Evolutionary conservation across 495 filamentous ascomycete genomes (phyloP).

Genomic region (Neurospora intermedia): DNA sequence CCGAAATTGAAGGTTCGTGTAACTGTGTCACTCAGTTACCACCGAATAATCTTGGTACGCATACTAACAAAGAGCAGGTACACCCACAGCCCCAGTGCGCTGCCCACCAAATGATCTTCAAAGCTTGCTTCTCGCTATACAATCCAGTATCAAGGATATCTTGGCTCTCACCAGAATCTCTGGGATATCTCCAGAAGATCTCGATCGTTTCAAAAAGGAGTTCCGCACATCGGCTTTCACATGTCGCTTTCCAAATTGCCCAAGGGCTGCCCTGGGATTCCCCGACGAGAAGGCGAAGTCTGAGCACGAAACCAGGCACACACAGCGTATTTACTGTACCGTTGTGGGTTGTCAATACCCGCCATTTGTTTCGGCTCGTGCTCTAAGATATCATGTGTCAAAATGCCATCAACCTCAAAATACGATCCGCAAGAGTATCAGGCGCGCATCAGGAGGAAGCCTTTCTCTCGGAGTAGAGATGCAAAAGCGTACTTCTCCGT

Average conservation of each 20-base stretch:
- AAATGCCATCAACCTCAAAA: not conserved
- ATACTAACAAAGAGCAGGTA: not conserved
- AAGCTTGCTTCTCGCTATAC: not conserved
- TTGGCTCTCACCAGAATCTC: not conserved
- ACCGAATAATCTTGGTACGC: too few relatives aligned
- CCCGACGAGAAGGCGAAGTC: not conserved
- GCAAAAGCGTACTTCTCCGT: not conserved
- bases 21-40: not conserved
- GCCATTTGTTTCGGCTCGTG: not conserved
- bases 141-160: not conserved
- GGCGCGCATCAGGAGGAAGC: not conserved
- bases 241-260: conserved; percentile 12
- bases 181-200: conserved; percentile 10
- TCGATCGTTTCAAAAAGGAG: conserved; percentile 15
- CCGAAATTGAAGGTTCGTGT: not conserved
- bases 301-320: conserved; percentile 2
- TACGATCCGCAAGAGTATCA: not conserved
- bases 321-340: not conserved
- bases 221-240: conserved; percentile 14
- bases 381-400: not conserved
- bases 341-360: conserved; percentile 5
- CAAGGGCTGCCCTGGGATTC: conserved; percentile 1
- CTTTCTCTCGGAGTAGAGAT: not conserved
- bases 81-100: not conserved
- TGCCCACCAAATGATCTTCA: not conserved